Conservation (phyloP, 441 rosid genomes). For the Mallotus japonicus region DNA sequence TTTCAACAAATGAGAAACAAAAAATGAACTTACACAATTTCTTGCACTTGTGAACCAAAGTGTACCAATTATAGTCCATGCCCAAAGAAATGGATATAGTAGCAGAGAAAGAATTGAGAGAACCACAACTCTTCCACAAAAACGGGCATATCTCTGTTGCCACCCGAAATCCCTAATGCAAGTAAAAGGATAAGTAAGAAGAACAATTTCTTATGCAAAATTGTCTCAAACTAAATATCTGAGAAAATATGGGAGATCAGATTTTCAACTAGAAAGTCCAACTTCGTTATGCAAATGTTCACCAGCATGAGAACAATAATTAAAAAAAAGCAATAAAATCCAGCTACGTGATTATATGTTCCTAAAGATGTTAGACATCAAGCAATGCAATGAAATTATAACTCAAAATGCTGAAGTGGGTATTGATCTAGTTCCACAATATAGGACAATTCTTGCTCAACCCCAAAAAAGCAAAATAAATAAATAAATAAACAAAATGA, state of each 20-base stretch:
- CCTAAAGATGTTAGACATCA: not conserved
- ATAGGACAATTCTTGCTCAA: not conserved
- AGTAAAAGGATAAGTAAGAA: conserved; percentile 9
- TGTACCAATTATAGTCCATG: conserved; percentile 92
- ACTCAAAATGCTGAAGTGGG: not conserved
- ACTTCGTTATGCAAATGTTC: not conserved
- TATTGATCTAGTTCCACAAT: not conserved
- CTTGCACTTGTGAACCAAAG: conserved; percentile 77
- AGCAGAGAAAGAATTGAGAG: conserved; percentile 72
- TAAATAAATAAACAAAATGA: not conserved
- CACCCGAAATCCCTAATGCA: conserved; percentile 71
- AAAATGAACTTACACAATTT: conserved; percentile 63
- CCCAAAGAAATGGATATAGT: conserved; percentile 95
- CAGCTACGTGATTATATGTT: not conserved
- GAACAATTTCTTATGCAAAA: conserved; percentile 1
- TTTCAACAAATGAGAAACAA: not conserved
- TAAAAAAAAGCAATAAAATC: not conserved
- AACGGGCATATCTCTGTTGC: conserved; percentile 92
- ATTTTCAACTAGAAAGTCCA: not conserved
- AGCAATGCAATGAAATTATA: not conserved
- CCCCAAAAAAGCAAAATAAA: not conserved
- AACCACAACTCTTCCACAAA: conserved; percentile 87
- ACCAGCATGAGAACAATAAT: not conserved
- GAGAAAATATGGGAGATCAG: not conserved
- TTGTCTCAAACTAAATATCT: not conserved